A percentile compares a stretch with the other conserved stretches of the same genome.
Evolutionary conservation across 352 stramenopile genomes (phyloP).

Genomic region (Globisporangium iwayamae): DNA sequence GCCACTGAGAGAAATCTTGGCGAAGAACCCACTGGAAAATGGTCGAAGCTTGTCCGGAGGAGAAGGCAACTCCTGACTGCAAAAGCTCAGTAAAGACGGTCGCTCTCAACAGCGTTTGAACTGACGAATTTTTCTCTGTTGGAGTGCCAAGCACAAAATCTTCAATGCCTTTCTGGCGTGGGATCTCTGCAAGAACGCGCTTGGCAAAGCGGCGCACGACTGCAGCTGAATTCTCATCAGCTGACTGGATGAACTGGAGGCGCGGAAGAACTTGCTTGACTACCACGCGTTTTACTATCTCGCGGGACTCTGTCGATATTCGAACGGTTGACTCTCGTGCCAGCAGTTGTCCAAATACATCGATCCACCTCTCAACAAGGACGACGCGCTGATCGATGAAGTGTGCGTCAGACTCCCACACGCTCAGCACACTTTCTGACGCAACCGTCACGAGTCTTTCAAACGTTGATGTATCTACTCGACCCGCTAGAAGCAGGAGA

Average conservation of each 20-base stretch:
- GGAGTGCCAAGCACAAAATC: slow-evolving; percentile 8
- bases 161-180: slow-evolving; percentile 11
- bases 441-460: neutral
- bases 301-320: slow-evolving; percentile 8
- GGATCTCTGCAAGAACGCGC: slow-evolving; percentile 9
- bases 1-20: slow-evolving; percentile 20
- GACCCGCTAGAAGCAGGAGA: neutral
- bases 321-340: neutral
- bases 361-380: slow-evolving; percentile 14
- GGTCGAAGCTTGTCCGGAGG: slow-evolving; percentile 7
- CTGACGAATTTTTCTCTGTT: neutral
- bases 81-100: slow-evolving; percentile 15
- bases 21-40: slow-evolving; percentile 18
- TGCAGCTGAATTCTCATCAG: neutral
- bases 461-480: slow-evolving; percentile 5
- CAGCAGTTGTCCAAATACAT: slow-evolving; percentile 2
- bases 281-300: slow-evolving; percentile 6
- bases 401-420: neutral
- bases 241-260: neutral
- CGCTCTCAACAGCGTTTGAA: slow-evolving; percentile 2
- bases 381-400: neutral
- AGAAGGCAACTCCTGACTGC: slow-evolving; percentile 4
- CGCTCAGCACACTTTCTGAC: neutral
- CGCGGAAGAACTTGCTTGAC: slow-evolving; percentile 9
- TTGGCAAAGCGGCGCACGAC: slow-evolving; percentile 10